Base-by-base conservation (phyloP, 2,329 filamentous ascomycete species). In the Beauveria sp. region DNA sequence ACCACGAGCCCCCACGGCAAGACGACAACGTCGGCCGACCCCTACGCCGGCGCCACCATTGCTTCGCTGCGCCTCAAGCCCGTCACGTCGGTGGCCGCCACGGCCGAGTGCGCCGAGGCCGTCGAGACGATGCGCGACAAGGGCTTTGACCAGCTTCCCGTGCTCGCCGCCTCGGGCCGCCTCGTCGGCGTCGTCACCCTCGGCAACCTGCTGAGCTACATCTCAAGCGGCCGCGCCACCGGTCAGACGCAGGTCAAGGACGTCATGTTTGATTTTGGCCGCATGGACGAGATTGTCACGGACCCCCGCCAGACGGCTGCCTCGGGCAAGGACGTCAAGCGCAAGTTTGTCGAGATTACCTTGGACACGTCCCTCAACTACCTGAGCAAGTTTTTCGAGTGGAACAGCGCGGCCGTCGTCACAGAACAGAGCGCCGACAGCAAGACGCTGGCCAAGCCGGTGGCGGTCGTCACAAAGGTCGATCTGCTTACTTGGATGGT, bases 121-220 rank as follows among this genome's bases (percentile, higher is more conserved):
- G 92, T 98, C 66, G 95, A 99, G 78, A 93, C 90, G 64, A 98
- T 99, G 95, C 91, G 93, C 67, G 95, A 99, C 71, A 96, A 95
- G 78, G 91, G 92, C 65, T 99, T 97, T 73, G 96, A 99, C 72
- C 96, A 99, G 77, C 88, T 99, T 47, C 95, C 95, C 49, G 95
- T 99, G 18, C 87, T 96, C 9, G 82, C 86, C 1, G 78, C 86
- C 20, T 86, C 86, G 64, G 85, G 76, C 65, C 87, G 86, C 70
- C 88, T 99, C 7, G 91, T 96, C 56, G 95, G 95, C 40, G 85
- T 99, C 7, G 90, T 99, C 45, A 99, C 95, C 0, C 85, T 99
- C 30, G 95, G 96, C 50, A 98, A 99, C 75, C 82, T 98, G 58
- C 86, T 99, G 56, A 93, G 88, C 69, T 95, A 91, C 78, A 89